Evolutionary conservation across 2,329 filamentous ascomycete species (phyloP).

Genomic region (Scedosporium minutisporum): DNA sequence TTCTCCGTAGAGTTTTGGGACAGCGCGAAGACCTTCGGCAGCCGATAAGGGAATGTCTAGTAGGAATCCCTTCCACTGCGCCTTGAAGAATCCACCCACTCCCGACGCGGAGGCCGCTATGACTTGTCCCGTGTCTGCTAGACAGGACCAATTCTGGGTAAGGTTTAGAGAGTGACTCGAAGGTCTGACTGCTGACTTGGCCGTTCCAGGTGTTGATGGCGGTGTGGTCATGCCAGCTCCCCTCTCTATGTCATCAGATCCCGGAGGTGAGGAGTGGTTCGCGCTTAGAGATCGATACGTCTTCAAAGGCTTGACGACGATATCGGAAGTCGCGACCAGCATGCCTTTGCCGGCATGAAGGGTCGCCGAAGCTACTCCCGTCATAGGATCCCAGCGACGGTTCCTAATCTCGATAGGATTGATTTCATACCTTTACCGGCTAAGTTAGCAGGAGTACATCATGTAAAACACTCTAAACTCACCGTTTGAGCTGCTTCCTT

Average conservation of each 20-base stretch:
- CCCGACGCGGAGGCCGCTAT: conserved; percentile 10
- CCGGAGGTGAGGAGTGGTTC: neutral
- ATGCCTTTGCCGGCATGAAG: conserved; percentile 9
- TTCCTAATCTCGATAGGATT: conserved; percentile 21
- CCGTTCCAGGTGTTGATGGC: neutral
- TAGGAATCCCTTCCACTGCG: conserved; percentile 23
- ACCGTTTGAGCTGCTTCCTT: neutral
- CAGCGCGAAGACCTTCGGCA: conserved; percentile 42
- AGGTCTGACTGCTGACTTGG: neutral
- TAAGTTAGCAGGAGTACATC: neutral
- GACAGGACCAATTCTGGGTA: neutral
- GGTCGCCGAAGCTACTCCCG: conserved; percentile 13
- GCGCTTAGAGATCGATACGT: conserved; percentile 7
- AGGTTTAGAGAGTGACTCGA: neutral
- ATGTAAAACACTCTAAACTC: neutral
- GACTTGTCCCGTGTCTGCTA: neutral
- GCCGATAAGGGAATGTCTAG: conserved; percentile 38
- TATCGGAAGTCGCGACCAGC: conserved; percentile 10
- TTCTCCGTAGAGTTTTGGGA: conserved; percentile 40
- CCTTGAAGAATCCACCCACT: conserved; percentile 27
- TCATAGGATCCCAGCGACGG: conserved; percentile 22
- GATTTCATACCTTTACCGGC: neutral
- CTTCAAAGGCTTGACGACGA: conserved; percentile 12
- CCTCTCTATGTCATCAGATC: neutral
- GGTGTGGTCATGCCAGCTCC: neutral